Conservation (phyloP, 495 filamentous ascomycete genomes). For the Penicillium herquei region DNA sequence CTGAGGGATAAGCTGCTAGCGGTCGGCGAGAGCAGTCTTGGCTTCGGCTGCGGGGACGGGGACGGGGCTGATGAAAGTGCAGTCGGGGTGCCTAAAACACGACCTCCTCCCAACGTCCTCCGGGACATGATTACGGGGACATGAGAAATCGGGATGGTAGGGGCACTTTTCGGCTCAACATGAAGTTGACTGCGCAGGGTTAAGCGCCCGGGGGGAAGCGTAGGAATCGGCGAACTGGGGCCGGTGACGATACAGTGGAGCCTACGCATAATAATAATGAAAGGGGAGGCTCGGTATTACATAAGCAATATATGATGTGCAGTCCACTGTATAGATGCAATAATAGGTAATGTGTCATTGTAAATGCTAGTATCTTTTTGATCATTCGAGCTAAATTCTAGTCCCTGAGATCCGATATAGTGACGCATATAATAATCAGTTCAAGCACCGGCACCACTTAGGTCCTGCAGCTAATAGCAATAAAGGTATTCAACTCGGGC, state of each 20-base stretch:
- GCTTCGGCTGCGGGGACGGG: conserved; percentile 54
- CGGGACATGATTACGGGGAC: conserved; percentile 64
- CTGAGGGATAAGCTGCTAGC: conserved; percentile 58
- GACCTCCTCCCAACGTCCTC: conserved; percentile 83
- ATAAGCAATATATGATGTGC: too few species aligned
- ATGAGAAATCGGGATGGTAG: conserved; percentile 33
- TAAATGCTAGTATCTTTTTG: too few species aligned
- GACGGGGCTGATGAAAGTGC: conserved; percentile 63
- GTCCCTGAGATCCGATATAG: too few species aligned
- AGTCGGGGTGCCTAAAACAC: conserved; percentile 81
- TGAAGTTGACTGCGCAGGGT: conserved; percentile 20
- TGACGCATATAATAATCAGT: too few species aligned
- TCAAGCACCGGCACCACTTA: too few species aligned
- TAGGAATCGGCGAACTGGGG: conserved; percentile 14
- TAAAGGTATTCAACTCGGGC: too few species aligned
- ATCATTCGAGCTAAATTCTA: too few species aligned
- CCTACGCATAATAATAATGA: conserved; percentile 6
- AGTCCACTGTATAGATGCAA: too few species aligned
- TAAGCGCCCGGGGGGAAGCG: conserved; percentile 5
- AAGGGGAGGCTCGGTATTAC: too few species aligned
- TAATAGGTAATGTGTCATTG: too few species aligned
- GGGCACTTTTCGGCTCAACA: conserved; percentile 18
- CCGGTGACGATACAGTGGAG: conserved; percentile 29
- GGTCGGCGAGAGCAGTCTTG: conserved; percentile 56
- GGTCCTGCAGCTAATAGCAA: too few species aligned